Evolutionary conservation across 2,329 filamentous ascomycete species (phyloP), one percentile per base, ranked within the genome.

Genomic region (Dothidotthia symphoricarpi): DNA sequence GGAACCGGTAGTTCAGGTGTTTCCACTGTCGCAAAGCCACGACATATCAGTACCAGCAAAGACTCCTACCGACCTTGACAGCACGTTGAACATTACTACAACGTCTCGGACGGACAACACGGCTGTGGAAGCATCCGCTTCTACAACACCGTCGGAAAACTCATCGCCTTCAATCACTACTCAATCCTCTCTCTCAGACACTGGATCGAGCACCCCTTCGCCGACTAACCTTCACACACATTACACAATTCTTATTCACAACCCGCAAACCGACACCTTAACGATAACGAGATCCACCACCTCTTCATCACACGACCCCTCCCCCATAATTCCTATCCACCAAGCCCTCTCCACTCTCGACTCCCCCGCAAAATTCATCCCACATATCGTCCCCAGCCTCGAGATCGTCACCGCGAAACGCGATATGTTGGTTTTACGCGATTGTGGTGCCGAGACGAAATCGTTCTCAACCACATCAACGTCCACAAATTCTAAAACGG

Each of bases 351-450:
- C 51, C 3, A 43, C 39, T 2, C 57, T 67, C 17, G 47, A 54
- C 10, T 31, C 44, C 5, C 62, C 61, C 1, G 45, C 51, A 8
- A 60, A 55, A 27, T 64, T 64, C 31, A 36, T 66, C 6, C 60
- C 61, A 1, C 45, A 62, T 31, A 54, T 67, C 2, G 49, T 53
- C 0, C 17, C 44, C 0, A 45, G 45, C 13, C 54, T 57, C 15
- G 60, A 65, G 28, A 45, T 64, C 10, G 41, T 64, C 15, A 53
- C 38, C n/a, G 53, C 52, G 1, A 61, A 54, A 8, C 45, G 49
- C 16, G 48, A 66, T 28, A 51, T 67, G 32, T 56, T 67, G 8
- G 45, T 65, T 9, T 43, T 66, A 1, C 58, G 62, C 13, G 45
- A 56, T 22, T 29, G 41, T 13, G 42, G 49, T 5, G 42, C 47